These are phyloP conservation scores for Mrakiaceae sp. DNA, from an alignment of 1,284 basidiomycete species.

Conservation along the genomic window DNA sequence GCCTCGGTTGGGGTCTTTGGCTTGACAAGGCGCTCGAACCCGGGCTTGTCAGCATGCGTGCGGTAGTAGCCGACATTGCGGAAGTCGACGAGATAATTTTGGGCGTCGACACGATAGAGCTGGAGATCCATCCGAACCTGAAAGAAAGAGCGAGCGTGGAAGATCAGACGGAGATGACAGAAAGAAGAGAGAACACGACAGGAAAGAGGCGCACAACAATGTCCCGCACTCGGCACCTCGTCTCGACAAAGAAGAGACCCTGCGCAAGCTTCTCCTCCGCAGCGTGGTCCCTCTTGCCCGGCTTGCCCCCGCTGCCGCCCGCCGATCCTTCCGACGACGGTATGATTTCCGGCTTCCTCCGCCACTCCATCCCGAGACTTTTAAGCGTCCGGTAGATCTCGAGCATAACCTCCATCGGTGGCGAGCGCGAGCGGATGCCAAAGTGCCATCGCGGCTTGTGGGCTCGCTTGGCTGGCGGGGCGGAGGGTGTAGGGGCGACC, in stretches of 20 bases:
- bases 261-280: constrained; percentile 42
- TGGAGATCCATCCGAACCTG: constrained; percentile 94
- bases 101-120: constrained; percentile 86
- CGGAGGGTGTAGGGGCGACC: constrained; percentile 20
- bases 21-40: constrained; percentile 43
- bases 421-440: constrained; percentile 85
- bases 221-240: constrained; percentile 74
- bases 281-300: constrained; percentile 34
- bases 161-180: background rate
- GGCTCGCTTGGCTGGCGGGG: constrained; percentile 21
- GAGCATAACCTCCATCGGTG: constrained; percentile 98
- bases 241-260: constrained; percentile 86
- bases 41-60: constrained; percentile 39
- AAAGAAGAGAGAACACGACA: background rate
- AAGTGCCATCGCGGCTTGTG: constrained; percentile 83
- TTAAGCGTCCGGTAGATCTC: constrained; percentile 93
- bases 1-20: background rate
- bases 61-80: constrained; percentile 85
- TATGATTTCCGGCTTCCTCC: constrained; percentile 33
- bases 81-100: constrained; percentile 97
- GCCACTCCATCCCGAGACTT: constrained; percentile 93
- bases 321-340: too few relatives aligned
- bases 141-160: background rate
- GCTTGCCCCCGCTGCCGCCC: constrained; percentile 18
- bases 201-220: constrained; percentile 57